A percentile compares a stretch with the other conserved stretches of the same genome.
These are phyloP conservation scores for Coniochaeta prunicola DNA, from an alignment of 2,329 filamentous ascomycete genomes.

Conservation along the genomic window DNA sequence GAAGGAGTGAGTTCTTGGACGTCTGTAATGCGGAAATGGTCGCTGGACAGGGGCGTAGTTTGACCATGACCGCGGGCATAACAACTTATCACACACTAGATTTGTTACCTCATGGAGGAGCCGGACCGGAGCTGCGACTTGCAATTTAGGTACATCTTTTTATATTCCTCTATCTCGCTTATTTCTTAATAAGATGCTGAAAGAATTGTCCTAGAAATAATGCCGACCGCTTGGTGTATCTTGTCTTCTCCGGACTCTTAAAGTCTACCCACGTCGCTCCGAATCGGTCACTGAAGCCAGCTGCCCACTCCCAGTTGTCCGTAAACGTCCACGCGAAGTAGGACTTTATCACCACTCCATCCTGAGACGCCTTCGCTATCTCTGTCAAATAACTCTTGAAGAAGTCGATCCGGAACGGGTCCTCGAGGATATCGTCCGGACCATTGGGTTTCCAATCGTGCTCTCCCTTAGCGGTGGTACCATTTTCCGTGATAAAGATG, in stretches of 20 bases:
- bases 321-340: constrained; percentile 35
- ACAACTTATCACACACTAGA: background rate
- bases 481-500: constrained; percentile 35
- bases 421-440: constrained; percentile 25
- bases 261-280: constrained; percentile 33
- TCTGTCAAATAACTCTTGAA: constrained; percentile 29
- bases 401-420: constrained; percentile 29
- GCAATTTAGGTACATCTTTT: no score
- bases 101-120: no score
- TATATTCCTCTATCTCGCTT: background rate
- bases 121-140: no score
- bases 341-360: constrained; percentile 28
- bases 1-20: background rate
- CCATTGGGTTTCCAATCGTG: constrained; percentile 22
- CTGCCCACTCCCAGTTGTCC: constrained; percentile 38
- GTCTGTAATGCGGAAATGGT: no score
- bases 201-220: constrained; percentile 21
- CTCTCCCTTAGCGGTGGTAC: constrained; percentile 31
- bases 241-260: constrained; percentile 23
- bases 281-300: constrained; percentile 30
- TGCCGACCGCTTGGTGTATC: constrained; percentile 25
- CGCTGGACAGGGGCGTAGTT: no score
- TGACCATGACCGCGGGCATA: no score
- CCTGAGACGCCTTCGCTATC: constrained; percentile 26
- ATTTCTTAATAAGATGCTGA: constrained; percentile 18